Evolutionary conservation across 2,329 filamentous ascomycete species (phyloP), one percentile per base, ranked within the genome.

Genomic region (Colletotrichum incanum): DNA sequence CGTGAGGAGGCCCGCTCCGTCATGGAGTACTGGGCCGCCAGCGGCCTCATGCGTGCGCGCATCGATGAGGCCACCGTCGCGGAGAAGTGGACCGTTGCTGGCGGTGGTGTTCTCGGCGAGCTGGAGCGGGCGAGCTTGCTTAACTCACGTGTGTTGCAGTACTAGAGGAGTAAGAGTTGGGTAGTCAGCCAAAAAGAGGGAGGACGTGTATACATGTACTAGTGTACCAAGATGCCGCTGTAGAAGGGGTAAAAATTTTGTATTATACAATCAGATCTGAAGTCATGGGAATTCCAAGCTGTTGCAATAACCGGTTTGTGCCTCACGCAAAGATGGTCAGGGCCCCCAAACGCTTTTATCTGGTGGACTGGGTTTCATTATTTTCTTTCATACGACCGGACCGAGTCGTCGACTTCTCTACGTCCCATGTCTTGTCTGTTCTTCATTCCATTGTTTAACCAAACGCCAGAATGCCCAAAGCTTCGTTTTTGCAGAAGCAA

Each of bases 11-110:
- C 94, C 14, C 89, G 92, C 72, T 88, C 91, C 0, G 86, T 97
- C 76, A 92, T 98, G 91, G 95, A 98, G 85, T 98, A 98, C 84
- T 98, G 96, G 87, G 95, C 94, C 6, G 91, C 90, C 45, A 97
- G 94, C 81, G 96, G 96, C 16, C 86, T 98, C 79, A 80, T 97
- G 79, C 89, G 93, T 74, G 86, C 89, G 73, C 87, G 85, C 56
- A 87, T 98, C 61, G 92, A 93, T 77, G 91, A 95, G 78, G 85
- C 85, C 74, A 87, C 88, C 74, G 92, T 98, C 45, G 87, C 88
- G 28, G 93, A 97, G 86, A 94, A 94, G 84, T 97, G 95, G 95
- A 91, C 91, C 60, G 80, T 98, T 76, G 91, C 92, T 60, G 94
- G 94, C 28, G 91, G 93, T 77, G 95, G 95, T 20, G 89, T 96